These are phyloP conservation scores for Haberlea rhodopensis DNA, from an alignment of 257 asterid species.

Conservation along the genomic window DNA sequence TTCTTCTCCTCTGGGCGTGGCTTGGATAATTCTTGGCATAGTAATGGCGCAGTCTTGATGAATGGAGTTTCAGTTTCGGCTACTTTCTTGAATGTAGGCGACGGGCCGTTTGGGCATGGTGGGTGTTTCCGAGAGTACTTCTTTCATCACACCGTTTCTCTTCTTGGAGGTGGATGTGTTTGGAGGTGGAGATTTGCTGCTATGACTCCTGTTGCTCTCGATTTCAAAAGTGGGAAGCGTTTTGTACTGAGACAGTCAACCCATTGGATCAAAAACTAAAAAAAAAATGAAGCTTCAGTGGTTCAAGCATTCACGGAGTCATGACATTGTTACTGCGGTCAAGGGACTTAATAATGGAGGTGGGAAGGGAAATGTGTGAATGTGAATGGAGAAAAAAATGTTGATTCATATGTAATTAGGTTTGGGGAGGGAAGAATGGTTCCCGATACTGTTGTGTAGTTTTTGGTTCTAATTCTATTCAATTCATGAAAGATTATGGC, in stretches of 20 bases:
- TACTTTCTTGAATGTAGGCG: conserved; percentile 9
- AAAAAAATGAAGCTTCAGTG: no score
- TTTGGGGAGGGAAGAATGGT: no score
- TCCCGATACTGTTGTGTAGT: no score
- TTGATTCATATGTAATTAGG: conserved; percentile 29
- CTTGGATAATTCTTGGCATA: conserved; percentile 7
- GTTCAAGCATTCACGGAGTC: neutral
- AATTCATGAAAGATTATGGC: no score
- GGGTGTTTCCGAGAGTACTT: conserved; percentile 68
- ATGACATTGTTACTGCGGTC: conserved; percentile 12
- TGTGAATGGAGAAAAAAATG: conserved; percentile 13
- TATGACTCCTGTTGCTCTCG: conserved; percentile 15
- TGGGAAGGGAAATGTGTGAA: neutral
- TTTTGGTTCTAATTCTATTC: no score
- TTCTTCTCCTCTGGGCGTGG: neutral
- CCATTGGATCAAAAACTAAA: no score
- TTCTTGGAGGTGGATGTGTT: conserved; percentile 40
- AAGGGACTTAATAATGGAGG: conserved; percentile 13
- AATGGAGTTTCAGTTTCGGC: conserved; percentile 33
- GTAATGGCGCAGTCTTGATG: conserved; percentile 35
- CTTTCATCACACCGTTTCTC: conserved; percentile 79
- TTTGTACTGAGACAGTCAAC: conserved; percentile 55
- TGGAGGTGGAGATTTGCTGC: conserved; percentile 53
- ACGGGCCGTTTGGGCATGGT: conserved; percentile 27
- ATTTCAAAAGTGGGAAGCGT: neutral